phyloP scores from a whole-genome alignment of 2,329 filamentous ascomycete species.

The Penicillium nordicum region DNA sequence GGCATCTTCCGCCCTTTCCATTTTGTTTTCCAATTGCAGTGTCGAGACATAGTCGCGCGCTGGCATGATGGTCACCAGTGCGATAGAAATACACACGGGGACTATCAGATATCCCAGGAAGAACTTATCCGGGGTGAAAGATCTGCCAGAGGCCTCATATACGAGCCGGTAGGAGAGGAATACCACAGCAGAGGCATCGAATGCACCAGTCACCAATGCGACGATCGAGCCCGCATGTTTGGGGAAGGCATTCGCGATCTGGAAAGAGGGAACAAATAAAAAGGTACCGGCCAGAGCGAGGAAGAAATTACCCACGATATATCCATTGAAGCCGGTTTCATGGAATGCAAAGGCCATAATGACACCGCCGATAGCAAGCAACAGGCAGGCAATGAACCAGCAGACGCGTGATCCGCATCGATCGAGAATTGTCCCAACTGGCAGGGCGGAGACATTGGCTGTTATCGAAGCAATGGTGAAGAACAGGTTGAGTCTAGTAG shows the following conservation, averaged over 20 bases:
- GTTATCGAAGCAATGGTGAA: constrained; percentile 85
- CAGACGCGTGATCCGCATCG: constrained; percentile 75
- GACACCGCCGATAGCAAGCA: constrained; percentile 65
- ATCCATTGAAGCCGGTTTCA: constrained; percentile 64
- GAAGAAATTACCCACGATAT: constrained; percentile 70
- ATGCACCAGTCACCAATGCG: constrained; percentile 74
- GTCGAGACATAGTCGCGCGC: constrained; percentile 72
- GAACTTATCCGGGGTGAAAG: constrained; percentile 56
- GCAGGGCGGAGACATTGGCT: constrained; percentile 82
- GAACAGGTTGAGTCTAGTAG: constrained; percentile 73
- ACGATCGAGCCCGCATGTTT: constrained; percentile 70
- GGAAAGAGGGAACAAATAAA: constrained; percentile 76
- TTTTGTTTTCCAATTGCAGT: constrained; percentile 69
- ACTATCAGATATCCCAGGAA: constrained; percentile 72
- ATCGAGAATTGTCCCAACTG: constrained; percentile 81
- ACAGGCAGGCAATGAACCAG: constrained; percentile 64
- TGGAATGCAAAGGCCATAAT: constrained; percentile 67
- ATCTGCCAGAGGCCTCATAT: constrained; percentile 55
- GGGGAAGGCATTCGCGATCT: constrained; percentile 78
- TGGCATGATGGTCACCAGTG: constrained; percentile 67
- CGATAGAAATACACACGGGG: constrained; percentile 60
- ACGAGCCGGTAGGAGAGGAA: constrained; percentile 71
- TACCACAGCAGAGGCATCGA: constrained; percentile 75
- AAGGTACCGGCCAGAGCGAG: constrained; percentile 75
- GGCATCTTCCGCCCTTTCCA: constrained; percentile 49